Evolutionary conservation across 202 grass and related monocot species (phyloP), one percentile per base, ranked within the genome.

Genomic region (Digitaria exilis): DNA sequence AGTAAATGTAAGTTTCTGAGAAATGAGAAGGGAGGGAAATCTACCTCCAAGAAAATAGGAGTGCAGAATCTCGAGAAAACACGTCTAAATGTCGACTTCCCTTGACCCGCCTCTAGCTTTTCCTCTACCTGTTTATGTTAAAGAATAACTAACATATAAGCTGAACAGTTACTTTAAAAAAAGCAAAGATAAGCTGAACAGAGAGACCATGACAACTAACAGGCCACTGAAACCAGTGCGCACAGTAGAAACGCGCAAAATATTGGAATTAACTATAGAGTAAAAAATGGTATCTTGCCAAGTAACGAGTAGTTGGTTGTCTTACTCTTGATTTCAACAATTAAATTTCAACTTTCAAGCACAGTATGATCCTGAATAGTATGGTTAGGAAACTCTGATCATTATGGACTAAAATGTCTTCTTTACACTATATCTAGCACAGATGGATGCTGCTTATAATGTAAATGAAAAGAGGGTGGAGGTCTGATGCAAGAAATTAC

Each of bases 11-110:
- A 24, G 19, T 76, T 54, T 39, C 10, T 4, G 9, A 32, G 24
- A 43, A 75, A 46, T 62, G 22, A 24, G 6, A 22, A 55, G 16
- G 39, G 21, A 9, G 6, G 39, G 45, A 67, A 50, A 84, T 59
- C 17, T 78, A 93, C 89, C 89, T 94, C 92, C 46, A 94, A 82
- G 63, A 91, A 94, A 77, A 94, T 91, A 34, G 92, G 92, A 91
- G 92, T 94, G 68, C 89, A 94, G 63, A 94, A 94, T 57, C 92
- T 94, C 4, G 89, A 91, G 61, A 94, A 94, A 51, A 91, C 39
- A 21, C 81, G 92, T 30, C 92, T 84, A 77, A 91, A 83, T 82
- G 81, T 89, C n/a, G 92, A 89, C 78, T 94, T 91, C 62, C 89
- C 89, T 87, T 94, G 89, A 41, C 92, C 87, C 73, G 84, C 82